Evolutionary conservation across 2,329 filamentous ascomycete species (phyloP).

Genomic region (Xylariaceae sp.): DNA sequence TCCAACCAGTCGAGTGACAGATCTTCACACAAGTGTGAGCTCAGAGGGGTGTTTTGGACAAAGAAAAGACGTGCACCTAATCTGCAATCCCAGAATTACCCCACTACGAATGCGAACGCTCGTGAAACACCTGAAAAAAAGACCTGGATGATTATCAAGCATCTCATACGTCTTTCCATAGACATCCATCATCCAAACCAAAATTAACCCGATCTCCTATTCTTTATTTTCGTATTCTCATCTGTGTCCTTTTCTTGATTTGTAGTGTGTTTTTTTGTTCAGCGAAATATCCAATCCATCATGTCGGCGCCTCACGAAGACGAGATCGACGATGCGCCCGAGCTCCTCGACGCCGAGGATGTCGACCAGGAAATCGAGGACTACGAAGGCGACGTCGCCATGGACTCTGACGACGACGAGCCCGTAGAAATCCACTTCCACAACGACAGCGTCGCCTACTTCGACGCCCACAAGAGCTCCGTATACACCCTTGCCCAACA

Average conservation of each 20-base stretch:
- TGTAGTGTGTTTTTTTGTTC: neutral
- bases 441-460: slow-evolving; percentile 91
- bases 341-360: slow-evolving; percentile 72
- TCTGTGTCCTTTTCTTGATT: neutral
- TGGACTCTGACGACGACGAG: slow-evolving; percentile 72
- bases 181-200: slow-evolving; percentile 5
- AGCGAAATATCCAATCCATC: slow-evolving; percentile 9
- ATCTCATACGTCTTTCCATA: slow-evolving; percentile 12
- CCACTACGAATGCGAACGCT: slow-evolving; percentile 14
- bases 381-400: slow-evolving; percentile 63
- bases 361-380: slow-evolving; percentile 63
- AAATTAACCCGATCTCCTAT: neutral
- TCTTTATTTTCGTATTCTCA: neutral
- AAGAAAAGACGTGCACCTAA: too few relatives aligned
- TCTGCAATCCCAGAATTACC: neutral
- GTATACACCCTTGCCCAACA: slow-evolving; percentile 96
- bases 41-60: too few relatives aligned
- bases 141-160: slow-evolving; percentile 21
- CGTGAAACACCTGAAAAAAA: slow-evolving; percentile 14
- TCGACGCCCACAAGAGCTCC: slow-evolving; percentile 83
- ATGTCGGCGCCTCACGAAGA: slow-evolving; percentile 37
- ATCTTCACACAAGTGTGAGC: too few relatives aligned
- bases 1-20: too few relatives aligned
- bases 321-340: slow-evolving; percentile 54
- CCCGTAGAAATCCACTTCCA: slow-evolving; percentile 71